Conservation (phyloP, 148 eudicot species). For the Hydrangea macrophylla region DNA sequence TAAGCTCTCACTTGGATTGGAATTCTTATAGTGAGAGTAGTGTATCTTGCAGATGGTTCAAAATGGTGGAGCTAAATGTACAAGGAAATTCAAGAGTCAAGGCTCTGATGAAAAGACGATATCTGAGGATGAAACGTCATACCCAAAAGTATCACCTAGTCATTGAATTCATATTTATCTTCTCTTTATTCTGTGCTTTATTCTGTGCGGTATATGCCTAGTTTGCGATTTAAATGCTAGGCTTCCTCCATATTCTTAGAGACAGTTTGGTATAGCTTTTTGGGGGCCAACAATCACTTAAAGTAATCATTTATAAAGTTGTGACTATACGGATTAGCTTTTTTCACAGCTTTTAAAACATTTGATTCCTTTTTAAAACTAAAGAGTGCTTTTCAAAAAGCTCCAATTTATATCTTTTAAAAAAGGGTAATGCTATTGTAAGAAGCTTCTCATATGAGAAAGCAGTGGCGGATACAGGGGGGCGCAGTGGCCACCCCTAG, state of each 20-base stretch:
- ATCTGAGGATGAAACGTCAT: conserved; percentile 27
- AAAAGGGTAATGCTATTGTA: too few relatives aligned
- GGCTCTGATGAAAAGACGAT: conserved; percentile 17
- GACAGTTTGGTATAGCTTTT: too few relatives aligned
- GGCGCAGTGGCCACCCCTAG: too few relatives aligned
- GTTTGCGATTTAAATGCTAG: neutral
- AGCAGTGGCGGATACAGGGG: too few relatives aligned
- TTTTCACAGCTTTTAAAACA: too few relatives aligned
- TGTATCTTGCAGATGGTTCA: conserved; percentile 37
- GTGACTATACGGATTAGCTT: too few relatives aligned
- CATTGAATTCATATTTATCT: neutral
- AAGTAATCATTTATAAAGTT: too few relatives aligned
- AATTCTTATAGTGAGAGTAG: neutral
- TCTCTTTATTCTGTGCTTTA: neutral
- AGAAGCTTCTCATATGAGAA: too few relatives aligned
- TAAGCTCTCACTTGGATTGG: neutral
- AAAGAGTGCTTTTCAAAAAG: too few relatives aligned
- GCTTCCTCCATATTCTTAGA: neutral
- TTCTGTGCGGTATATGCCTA: neutral
- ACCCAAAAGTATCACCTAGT: conserved; percentile 9
- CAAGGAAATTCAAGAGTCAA: conserved; percentile 16
- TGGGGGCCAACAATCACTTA: too few relatives aligned
- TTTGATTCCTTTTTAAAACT: too few relatives aligned
- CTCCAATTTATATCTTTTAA: too few relatives aligned
- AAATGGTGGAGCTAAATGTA: conserved; percentile 46